Base-by-base conservation (phyloP, 345 rosid species). In the Kernera saxatilis region DNA sequence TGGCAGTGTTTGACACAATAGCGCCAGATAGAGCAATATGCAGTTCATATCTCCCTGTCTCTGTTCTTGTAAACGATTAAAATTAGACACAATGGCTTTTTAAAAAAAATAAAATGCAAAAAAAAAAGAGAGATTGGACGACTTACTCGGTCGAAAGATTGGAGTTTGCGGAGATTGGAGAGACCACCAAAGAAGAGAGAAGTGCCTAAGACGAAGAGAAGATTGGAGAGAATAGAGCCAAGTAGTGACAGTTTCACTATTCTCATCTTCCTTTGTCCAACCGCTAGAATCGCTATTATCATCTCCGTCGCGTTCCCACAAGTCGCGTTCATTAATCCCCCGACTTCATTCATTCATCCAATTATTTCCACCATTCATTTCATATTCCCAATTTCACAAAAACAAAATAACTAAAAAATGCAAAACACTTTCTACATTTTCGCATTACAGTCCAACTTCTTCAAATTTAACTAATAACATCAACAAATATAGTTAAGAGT, bases 241-340 rank as follows among this genome's bases (percentile, higher is more conserved):
- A 93, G 67, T 2, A 93, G 86, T 1, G 97, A 88, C 57, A 85
- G 86, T 77, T 91, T 93, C 48, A 93, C 79, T 21, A 93, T 92
- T 50, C 79, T 78, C 48, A 91, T 85, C 70, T 91, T 93, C 73
- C 75, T 77, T 61, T 82, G 83, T 78, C 79, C 69, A 7, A 93
- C 89, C 41, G 98, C 98, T 37, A 90, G 71, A 14, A 93, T n/a
- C 26, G 98, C 93, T 76, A 93, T 93, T 72, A 93, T 93, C 80
- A 90, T 68, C 82, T 93, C 98, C 11, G 96, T 87, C 35, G 91
- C 98, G 75, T 93, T 93, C 4, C 98, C 98, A 56, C 98, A 93
- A 10, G 98, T 93, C 66, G 98, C 97, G 72, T 90, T 93, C 50
- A 93, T 79, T 11, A 93, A 83, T 39, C 98, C 98, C 46, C 98